Percentiles rank a stretch among this genome's conserved stretches.
Conservation (phyloP, 2,329 filamentous ascomycete species). For the Penicillium verrucosum region DNA sequence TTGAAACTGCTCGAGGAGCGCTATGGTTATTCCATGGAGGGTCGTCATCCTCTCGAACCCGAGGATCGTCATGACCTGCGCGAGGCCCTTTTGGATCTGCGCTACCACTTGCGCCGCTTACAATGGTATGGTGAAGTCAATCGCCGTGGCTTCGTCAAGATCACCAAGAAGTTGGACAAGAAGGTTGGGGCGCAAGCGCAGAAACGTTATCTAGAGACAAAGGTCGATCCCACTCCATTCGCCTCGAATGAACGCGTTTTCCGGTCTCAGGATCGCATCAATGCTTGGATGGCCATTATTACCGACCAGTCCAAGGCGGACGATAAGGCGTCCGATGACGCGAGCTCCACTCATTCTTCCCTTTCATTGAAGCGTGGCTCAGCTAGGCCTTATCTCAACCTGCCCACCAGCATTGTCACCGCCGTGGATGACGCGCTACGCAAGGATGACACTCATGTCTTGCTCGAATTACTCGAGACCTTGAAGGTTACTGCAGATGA, state of each 20-base stretch:
- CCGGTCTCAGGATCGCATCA: constrained; percentile 66
- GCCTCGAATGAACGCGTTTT: constrained; percentile 66
- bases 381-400: constrained; percentile 69
- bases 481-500: constrained; percentile 55
- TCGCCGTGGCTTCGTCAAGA: constrained; percentile 90
- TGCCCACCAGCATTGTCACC: constrained; percentile 58
- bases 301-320: constrained; percentile 53
- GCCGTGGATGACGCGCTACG: constrained; percentile 42
- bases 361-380: constrained; percentile 73
- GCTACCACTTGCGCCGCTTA: constrained; percentile 81
- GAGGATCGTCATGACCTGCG: constrained; percentile 91
- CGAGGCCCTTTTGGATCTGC: constrained; percentile 82
- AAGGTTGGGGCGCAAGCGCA: constrained; percentile 78
- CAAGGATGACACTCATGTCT: constrained; percentile 41
- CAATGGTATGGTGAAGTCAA: constrained; percentile 99
- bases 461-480: constrained; percentile 54
- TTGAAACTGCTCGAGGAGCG: constrained; percentile 82
- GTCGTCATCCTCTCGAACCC: constrained; percentile 70
- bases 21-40: constrained; percentile 72
- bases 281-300: constrained; percentile 84
- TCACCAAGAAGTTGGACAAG: constrained; percentile 98
- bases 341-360: constrained; percentile 64
- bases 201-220: constrained; percentile 80
- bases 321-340: constrained; percentile 71
- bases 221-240: constrained; percentile 85